These are phyloP conservation scores for Paspalum notatum DNA, from an alignment of 176 grass and related monocot genomes.

Conservation along the genomic window DNA sequence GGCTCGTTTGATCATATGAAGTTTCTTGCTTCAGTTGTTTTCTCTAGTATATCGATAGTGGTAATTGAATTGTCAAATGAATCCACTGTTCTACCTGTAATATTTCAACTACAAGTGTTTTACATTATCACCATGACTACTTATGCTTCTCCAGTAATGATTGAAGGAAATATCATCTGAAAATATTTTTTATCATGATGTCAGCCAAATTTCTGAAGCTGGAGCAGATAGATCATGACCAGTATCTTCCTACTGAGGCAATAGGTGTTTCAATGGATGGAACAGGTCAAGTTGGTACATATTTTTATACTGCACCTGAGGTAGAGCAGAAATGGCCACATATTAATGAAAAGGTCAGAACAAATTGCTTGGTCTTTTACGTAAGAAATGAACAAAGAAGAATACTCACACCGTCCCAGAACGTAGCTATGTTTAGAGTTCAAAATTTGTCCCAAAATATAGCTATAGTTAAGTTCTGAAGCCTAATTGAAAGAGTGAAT, in stretches of 20 bases:
- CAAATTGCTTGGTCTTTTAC: slow-evolving; percentile 10
- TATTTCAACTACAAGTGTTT: neutral
- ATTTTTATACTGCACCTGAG: slow-evolving; percentile 97
- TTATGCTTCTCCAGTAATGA: slow-evolving; percentile 7
- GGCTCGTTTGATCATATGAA: neutral
- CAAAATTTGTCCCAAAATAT: no score
- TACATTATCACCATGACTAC: neutral
- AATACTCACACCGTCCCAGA: neutral
- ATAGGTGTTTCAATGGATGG: slow-evolving; percentile 83
- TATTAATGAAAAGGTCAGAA: slow-evolving; percentile 93
- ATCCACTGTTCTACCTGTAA: neutral
- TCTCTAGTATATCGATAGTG: neutral
- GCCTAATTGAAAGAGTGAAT: no score
- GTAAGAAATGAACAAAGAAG: neutral
- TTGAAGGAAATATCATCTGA: slow-evolving; percentile 37
- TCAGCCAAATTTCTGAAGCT: slow-evolving; percentile 96
- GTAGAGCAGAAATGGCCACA: slow-evolving; percentile 94
- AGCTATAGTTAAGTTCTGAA: no score
- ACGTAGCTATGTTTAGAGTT: no score
- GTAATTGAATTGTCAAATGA: slow-evolving; percentile 6
- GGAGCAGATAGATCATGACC: slow-evolving; percentile 90
- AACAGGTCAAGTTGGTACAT: slow-evolving; percentile 95
- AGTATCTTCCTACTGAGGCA: slow-evolving; percentile 80
- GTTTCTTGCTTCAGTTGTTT: slow-evolving; percentile 5
- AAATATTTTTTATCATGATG: slow-evolving; percentile 34